A percentile compares a stretch with the other conserved stretches of the same genome.
Evolutionary conservation across 345 rosid genomes (phyloP).

Genomic region (Citrus sinensis): DVS_A1.0 CM039169.1:26752001-26752500

Average conservation of each 20-base stretch:
- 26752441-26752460: too few relatives aligned
- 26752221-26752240: slow-evolving; percentile 7
- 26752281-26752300: slow-evolving; percentile 20
- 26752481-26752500: not conserved
- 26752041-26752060: too few relatives aligned
- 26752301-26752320: slow-evolving; percentile 18
- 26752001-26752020: not conserved
- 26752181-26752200: not conserved
- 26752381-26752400: not conserved
- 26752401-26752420: not conserved
- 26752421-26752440: not conserved
- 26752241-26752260: slow-evolving; percentile 15
- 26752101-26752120: not conserved
- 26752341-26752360: slow-evolving; percentile 16
- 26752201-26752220: slow-evolving; percentile 6
- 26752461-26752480: not conserved
- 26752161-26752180: not conserved
- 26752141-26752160: not conserved
- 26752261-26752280: slow-evolving; percentile 1
- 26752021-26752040: too few relatives aligned
- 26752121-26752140: not conserved
- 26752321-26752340: not conserved
- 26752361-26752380: slow-evolving; percentile 5
- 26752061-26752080: too few relatives aligned
- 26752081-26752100: not conserved